Evolutionary conservation across 2,329 filamentous ascomycete species (phyloP).

Genomic region (Sporothrix humicola): DNA sequence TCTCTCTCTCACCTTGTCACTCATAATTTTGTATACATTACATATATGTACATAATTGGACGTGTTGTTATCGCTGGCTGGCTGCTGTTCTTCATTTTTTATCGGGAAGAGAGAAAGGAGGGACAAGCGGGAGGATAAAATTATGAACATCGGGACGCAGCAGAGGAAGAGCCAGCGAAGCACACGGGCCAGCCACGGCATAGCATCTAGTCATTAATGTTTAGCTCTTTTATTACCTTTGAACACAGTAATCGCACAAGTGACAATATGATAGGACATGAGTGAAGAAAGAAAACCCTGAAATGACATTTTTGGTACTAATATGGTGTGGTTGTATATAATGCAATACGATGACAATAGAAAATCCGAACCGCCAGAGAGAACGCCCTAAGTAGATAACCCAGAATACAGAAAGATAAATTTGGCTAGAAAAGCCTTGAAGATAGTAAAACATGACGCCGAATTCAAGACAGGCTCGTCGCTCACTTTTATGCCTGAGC

Average conservation of each 20-base stretch:
- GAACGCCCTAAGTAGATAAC: not conserved
- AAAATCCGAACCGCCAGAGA: not conserved
- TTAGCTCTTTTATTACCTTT: constrained; percentile 12
- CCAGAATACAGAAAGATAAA: not conserved
- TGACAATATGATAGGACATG: not conserved
- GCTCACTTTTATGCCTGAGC: not conserved
- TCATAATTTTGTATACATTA: constrained; percentile 28
- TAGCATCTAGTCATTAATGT: constrained; percentile 26
- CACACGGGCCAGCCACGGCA: not conserved
- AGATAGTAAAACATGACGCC: constrained; percentile 11
- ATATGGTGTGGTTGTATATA: not conserved
- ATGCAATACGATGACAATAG: not conserved
- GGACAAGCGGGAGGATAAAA: not conserved
- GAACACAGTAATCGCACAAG: too few relatives aligned
- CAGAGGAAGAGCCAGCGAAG: too few relatives aligned
- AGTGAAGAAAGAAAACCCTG: not conserved
- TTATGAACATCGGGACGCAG: not conserved
- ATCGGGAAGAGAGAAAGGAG: not conserved
- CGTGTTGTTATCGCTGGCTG: not conserved
- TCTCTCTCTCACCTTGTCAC: not conserved
- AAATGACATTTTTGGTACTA: constrained; percentile 5
- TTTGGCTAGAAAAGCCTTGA: not conserved
- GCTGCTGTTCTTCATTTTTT: not conserved
- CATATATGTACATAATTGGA: constrained; percentile 28
- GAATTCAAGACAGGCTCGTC: not conserved